These are phyloP conservation scores for Candida pseudocylindracea DNA, from an alignment of 1,139 yeast species.

Conservation along the genomic window DNA sequence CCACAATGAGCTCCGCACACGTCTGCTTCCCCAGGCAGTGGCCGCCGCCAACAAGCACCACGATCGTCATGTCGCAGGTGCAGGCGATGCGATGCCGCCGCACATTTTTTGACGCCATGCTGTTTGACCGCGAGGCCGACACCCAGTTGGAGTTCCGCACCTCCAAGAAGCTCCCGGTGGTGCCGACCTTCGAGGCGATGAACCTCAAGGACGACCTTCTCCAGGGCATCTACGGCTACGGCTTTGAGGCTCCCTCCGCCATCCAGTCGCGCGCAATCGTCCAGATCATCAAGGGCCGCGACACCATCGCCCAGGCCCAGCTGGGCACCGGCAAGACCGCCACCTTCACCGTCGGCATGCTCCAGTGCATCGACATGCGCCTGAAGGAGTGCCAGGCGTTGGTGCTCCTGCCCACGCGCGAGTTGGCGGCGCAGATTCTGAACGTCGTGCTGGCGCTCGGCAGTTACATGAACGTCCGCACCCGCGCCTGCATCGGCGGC, in stretches of 20 bases:
- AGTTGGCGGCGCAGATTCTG: constrained; percentile 75
- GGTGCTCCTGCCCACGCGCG: constrained; percentile 89
- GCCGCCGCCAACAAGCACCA: constrained; percentile 47
- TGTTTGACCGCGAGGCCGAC: constrained; percentile 35
- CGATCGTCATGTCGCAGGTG: background rate
- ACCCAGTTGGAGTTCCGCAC: constrained; percentile 31
- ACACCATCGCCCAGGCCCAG: constrained; percentile 93
- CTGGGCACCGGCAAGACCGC: constrained; percentile 98
- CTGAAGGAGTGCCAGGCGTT: constrained; percentile 60
- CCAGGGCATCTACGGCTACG: constrained; percentile 71
- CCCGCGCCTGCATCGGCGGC: constrained; percentile 91
- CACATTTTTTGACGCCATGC: constrained; percentile 3
- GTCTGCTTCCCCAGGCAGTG: constrained; percentile 46
- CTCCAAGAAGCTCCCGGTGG: constrained; percentile 38
- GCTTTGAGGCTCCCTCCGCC: constrained; percentile 87
- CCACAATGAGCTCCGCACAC: constrained; percentile 10
- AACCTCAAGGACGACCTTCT: constrained; percentile 40
- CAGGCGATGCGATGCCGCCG: background rate
- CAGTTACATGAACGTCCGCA: constrained; percentile 60
- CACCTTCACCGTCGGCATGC: constrained; percentile 80
- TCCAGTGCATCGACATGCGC: constrained; percentile 54
- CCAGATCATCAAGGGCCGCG: constrained; percentile 79
- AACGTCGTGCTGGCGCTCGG: constrained; percentile 72
- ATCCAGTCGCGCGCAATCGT: constrained; percentile 89
- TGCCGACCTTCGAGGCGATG: constrained; percentile 62